A percentile compares a stretch with the other conserved stretches of the same genome.
phyloP scores from a whole-genome alignment of 306 rosid genomes.

The Myrica gale region DNA sequence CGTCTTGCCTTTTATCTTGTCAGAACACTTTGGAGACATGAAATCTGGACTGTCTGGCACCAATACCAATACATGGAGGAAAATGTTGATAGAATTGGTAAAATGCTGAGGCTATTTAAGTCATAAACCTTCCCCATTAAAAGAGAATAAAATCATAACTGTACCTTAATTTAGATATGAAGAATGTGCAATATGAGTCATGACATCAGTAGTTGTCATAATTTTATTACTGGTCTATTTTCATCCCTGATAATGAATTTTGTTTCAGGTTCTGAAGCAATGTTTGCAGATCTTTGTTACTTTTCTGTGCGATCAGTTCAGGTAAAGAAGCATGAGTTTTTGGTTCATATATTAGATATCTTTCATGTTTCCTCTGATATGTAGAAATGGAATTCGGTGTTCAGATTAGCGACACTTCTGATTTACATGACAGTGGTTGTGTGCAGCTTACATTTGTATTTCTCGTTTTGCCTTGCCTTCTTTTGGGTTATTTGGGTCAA shows the following conservation, averaged over 20 bases:
- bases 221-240: neutral
- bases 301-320: constrained; percentile 92
- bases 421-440: constrained; percentile 33
- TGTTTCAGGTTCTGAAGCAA: constrained; percentile 95
- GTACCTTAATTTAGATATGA: neutral
- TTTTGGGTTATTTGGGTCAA: constrained; percentile 99
- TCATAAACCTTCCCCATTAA: neutral
- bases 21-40: neutral
- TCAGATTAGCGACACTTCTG: constrained; percentile 9
- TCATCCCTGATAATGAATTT: constrained; percentile 18
- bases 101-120: neutral
- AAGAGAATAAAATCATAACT: neutral
- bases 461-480: constrained; percentile 90
- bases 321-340: constrained; percentile 46
- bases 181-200: neutral
- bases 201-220: neutral
- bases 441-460: constrained; percentile 89
- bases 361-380: constrained; percentile 18
- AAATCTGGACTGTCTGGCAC: neutral
- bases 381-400: constrained; percentile 4
- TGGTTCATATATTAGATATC: neutral
- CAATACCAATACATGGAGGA: neutral
- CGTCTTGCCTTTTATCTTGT: neutral
- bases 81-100: neutral
- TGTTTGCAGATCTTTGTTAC: constrained; percentile 98